Base-by-base conservation (phyloP, 1,284 basidiomycete genomes). In the Schizophyllum commune region DNA sequence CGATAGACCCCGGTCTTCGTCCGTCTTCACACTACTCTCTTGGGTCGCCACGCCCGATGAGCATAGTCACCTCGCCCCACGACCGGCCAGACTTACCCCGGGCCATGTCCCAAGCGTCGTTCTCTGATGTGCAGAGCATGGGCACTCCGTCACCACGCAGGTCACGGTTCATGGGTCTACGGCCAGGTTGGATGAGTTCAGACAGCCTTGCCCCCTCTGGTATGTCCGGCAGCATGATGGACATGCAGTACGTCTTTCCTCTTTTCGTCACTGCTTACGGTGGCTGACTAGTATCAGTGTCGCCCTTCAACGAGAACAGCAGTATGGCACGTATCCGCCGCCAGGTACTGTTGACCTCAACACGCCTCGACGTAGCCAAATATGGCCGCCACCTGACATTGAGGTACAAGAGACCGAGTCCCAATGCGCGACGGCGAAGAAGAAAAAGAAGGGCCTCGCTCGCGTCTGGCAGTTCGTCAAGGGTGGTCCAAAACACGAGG, bases 381-480 rank as follows among this genome's bases (percentile, higher is more conserved):
- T 82, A 51, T 88, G 81, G 84, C 79, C 76, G 1, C 70, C 75
- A n/a, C 69, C 69, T 39, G 77, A 79, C 52, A 69, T 73, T 13
- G 77, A 74, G 52, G 71, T 68, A 21, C 65, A 71, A 17, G 47
- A 56, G 0, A 67, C 65, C 5, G 66, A 67, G 17, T 71, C 68
- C 53, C 61, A 65, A 0, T 71, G 72, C 34, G 72, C 72, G 39
- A 79, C 77, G 66, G 70, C 77, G 47, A 85, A 83, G 71, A 89
- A 89, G 74, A 93, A 92, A 78, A 86, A 86, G 71, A 91, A 83
- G 58, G 91, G 90, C 9, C 71, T 96, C 56, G 88, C 89, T 65
- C 93, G 91, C 70, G 86, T 95, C 58, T 91, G 92, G 86, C 83
- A 83, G 62, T 83, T 91, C 56, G 86, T 95, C 58, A 91, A 85